A percentile compares a stretch with the other conserved stretches of the same genome.
Conservation (phyloP, 2,329 filamentous ascomycete genomes). For the Fusarium subglutinans region DNA sequence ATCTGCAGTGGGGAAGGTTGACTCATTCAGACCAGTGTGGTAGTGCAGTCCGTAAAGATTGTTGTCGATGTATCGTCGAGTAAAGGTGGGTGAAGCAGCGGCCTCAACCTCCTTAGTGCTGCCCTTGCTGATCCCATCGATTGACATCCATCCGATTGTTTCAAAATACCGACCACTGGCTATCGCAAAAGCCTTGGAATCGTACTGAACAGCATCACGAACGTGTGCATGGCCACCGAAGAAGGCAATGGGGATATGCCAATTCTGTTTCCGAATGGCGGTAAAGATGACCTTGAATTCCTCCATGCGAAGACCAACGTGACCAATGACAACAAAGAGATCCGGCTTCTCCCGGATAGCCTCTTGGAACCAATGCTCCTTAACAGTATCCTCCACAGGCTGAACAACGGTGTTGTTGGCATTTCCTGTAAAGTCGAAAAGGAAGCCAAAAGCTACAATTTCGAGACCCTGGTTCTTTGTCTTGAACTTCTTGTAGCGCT, state of each 20-base stretch:
- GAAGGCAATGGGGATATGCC: slow-evolving; percentile 87
- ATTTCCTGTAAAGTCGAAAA: slow-evolving; percentile 93
- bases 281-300: slow-evolving; percentile 83
- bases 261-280: slow-evolving; percentile 78
- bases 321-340: slow-evolving; percentile 85
- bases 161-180: slow-evolving; percentile 94
- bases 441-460: slow-evolving; percentile 89
- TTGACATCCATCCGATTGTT: slow-evolving; percentile 92
- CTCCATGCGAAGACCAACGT: slow-evolving; percentile 82
- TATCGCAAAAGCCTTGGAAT: slow-evolving; percentile 79
- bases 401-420: slow-evolving; percentile 90
- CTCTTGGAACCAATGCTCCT: slow-evolving; percentile 88
- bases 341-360: slow-evolving; percentile 87
- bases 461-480: slow-evolving; percentile 89
- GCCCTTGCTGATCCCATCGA: slow-evolving; percentile 67
- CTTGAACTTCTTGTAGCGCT: slow-evolving; percentile 86
- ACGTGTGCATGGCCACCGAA: slow-evolving; percentile 94
- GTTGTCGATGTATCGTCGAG: slow-evolving; percentile 90
- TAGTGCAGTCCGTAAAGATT: slow-evolving; percentile 86
- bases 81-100: slow-evolving; percentile 65
- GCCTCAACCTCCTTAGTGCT: slow-evolving; percentile 41
- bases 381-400: slow-evolving; percentile 79
- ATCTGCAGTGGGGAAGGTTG: slow-evolving; percentile 78
- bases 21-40: slow-evolving; percentile 77
- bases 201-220: slow-evolving; percentile 82